These are phyloP conservation scores for Vaccinium corymbosum DNA, from an alignment of 148 eudicot species.

Conservation along the genomic window DNA sequence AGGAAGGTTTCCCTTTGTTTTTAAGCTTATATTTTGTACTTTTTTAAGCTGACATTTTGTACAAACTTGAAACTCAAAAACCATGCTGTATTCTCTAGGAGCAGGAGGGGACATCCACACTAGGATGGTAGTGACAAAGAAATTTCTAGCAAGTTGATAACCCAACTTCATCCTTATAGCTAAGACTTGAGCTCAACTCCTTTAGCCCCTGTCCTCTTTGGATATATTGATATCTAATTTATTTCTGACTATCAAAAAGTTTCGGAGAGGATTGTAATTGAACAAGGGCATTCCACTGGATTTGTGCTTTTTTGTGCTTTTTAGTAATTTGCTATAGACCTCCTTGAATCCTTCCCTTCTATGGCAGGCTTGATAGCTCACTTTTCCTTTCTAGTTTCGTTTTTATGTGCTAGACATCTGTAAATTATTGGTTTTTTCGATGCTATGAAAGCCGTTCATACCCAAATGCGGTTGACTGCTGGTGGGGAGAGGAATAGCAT, in stretches of 20 bases:
- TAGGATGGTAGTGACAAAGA: neutral
- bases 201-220: neutral
- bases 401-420: neutral
- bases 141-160: neutral
- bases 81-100: neutral
- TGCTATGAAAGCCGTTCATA: neutral
- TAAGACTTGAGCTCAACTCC: neutral
- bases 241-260: neutral
- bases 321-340: neutral
- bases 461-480: neutral
- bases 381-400: neutral
- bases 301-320: neutral
- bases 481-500: neutral
- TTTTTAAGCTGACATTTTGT: neutral
- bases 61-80: neutral
- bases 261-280: neutral
- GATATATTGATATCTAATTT: neutral
- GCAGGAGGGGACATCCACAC: neutral
- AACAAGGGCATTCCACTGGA: constrained; percentile 6
- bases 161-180: neutral
- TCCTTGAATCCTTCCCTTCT: constrained; percentile 4
- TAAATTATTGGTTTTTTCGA: neutral
- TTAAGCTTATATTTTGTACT: neutral
- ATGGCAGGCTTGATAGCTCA: neutral
- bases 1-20: neutral